Evolutionary conservation across 2,329 filamentous ascomycete genomes (phyloP), one percentile per base, ranked within the genome.

Genomic region (Parasarocladium wereldwijsianum): DNA sequence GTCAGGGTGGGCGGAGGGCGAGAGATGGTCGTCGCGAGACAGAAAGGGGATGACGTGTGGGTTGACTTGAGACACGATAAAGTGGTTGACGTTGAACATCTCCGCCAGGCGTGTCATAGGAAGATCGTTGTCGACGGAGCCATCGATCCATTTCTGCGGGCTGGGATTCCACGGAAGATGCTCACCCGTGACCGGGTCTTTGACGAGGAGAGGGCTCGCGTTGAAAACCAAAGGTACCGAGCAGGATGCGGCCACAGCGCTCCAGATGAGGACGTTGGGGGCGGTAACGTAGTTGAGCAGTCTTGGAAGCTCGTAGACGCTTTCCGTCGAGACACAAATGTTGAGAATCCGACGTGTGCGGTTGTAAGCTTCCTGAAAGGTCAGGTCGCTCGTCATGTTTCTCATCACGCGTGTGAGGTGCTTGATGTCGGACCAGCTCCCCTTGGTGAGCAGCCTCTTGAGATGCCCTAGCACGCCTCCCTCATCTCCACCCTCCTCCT

Each of bases 51-150:
- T 72, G 7, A 94, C 82, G 43, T 96, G 87, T 1, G 87, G 87
- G 43, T 96, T 96, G 29, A 94, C 85, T 49, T 96, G 87, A 0
- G 85, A 93, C 12, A 94, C 87, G 40, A 96, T 94, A 47, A 94
- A 94, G 49, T 94, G 87, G 45, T 94, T 94, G 48, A 94, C 86
- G 45, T 94, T 93, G 61, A 94, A 93, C 79, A 94, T 86, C 46
- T 93, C 85, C 1, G 85, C 76, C 11, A 96, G 62, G 2, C 83
- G 72, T 13, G 78, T 84, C 73, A 93, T 93, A 2, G 87, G 87
- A 3, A 96, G 61, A 50, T 96, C 87, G 35, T 90, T 90, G 47
- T 94, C 85, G 14, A 96, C 83, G 1, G 86, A 94, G 1, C 87
- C 87, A 48, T 96, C 87, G 30, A 96, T 93, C 70, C 83, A 94